These are phyloP conservation scores for Hemileccinum rubropunctum DNA, from an alignment of 768 basidiomycete genomes.

Conservation along the genomic window DNA sequence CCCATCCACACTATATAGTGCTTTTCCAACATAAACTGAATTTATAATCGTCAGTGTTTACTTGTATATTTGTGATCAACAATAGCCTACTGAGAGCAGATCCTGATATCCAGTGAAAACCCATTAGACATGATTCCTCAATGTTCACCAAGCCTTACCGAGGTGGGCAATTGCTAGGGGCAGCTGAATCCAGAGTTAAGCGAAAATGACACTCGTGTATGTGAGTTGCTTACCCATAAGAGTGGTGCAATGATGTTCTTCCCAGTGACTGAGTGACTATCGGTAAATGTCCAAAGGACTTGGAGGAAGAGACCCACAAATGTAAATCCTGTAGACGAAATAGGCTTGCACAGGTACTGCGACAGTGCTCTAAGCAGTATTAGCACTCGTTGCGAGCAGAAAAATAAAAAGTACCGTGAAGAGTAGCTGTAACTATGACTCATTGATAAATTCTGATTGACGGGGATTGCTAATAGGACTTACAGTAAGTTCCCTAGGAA, in stretches of 20 bases:
- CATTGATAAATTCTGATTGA: neutral
- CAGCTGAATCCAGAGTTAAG: neutral
- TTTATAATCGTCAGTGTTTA: neutral
- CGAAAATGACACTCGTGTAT: neutral
- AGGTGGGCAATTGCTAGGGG: neutral
- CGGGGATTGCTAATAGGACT: neutral
- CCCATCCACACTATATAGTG: neutral
- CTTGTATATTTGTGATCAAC: no score
- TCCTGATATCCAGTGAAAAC: neutral
- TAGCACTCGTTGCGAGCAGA: neutral
- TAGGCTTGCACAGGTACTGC: constrained; percentile 8
- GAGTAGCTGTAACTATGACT: constrained; percentile 5
- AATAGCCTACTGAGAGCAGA: no score
- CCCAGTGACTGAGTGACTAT: neutral
- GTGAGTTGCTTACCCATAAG: neutral
- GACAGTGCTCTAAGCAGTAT: constrained; percentile 1
- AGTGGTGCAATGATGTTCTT: neutral
- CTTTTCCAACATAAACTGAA: neutral
- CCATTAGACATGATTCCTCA: neutral
- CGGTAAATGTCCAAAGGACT: neutral
- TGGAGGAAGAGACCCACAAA: neutral
- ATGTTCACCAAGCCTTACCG: neutral
- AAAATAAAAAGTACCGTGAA: neutral
- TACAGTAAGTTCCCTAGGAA: constrained; percentile 7
- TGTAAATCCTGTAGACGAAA: constrained; percentile 13